A percentile compares a stretch with the other conserved stretches of the same genome.
phyloP scores from a whole-genome alignment of 495 filamentous ascomycete species.

The Aspergillus asperescens region DNA sequence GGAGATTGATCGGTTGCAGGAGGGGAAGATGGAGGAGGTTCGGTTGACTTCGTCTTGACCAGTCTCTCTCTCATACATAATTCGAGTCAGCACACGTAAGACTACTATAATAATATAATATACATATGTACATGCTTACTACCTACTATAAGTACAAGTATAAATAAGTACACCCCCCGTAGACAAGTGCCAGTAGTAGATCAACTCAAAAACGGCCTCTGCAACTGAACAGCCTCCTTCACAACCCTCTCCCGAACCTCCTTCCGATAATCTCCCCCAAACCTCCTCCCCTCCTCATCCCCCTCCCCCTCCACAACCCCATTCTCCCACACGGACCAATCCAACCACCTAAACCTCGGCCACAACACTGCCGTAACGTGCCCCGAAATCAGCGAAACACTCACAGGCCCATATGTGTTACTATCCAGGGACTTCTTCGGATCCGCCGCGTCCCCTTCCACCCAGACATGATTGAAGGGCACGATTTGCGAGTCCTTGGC shows the following conservation, averaged over 20 bases:
- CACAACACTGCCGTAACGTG: conserved; percentile 57
- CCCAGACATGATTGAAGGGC: conserved; percentile 70
- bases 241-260: conserved; percentile 37
- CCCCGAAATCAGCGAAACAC: conserved; percentile 56
- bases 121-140: conserved; percentile 1
- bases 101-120: conserved; percentile 4
- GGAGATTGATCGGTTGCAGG: conserved; percentile 67
- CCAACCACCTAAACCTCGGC: conserved; percentile 48
- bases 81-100: background rate
- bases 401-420: conserved; percentile 68
- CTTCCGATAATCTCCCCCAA: conserved; percentile 37
- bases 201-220: conserved; percentile 27
- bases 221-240: conserved; percentile 37
- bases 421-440: conserved; percentile 58
- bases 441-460: conserved; percentile 65
- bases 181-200: no score
- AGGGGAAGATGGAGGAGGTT: conserved; percentile 52
- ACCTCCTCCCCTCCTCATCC: conserved; percentile 13
- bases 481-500: conserved; percentile 51
- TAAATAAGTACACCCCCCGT: no score
- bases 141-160: no score
- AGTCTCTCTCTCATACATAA: background rate
- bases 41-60: conserved; percentile 35
- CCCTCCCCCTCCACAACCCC: conserved; percentile 23
- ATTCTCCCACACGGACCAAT: conserved; percentile 40